phyloP scores from a whole-genome alignment of 345 rosid species.

The Carallia pectinifolia region DNA sequence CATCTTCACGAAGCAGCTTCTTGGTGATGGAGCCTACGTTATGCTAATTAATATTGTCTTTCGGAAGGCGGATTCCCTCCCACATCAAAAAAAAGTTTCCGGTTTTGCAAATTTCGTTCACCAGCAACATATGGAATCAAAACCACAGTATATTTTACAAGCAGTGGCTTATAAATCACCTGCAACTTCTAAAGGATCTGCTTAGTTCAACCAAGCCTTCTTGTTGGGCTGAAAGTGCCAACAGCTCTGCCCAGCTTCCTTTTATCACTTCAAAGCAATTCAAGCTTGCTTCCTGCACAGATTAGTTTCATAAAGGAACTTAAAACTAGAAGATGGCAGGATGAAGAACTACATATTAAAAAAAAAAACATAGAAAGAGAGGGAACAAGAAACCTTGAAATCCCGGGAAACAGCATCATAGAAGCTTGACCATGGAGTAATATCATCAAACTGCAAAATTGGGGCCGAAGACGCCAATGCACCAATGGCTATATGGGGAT shows the following conservation, averaged over 20 bases:
- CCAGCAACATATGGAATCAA: no score
- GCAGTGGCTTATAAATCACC: conserved; percentile 34
- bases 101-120: no score
- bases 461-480: conserved; percentile 88
- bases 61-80: no score
- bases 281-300: conserved; percentile 53
- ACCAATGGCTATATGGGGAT: conserved; percentile 77
- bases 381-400: conserved; percentile 46
- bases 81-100: no score
- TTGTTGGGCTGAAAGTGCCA: conserved; percentile 42
- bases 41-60: no score
- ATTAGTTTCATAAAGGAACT: conserved; percentile 12
- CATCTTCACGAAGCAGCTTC: no score
- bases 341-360: neutral
- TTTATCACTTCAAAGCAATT: conserved; percentile 69
- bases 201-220: conserved; percentile 54
- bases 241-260: conserved; percentile 69
- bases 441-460: conserved; percentile 62
- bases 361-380: neutral
- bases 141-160: neutral
- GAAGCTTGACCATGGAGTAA: conserved; percentile 70
- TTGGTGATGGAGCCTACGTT: no score
- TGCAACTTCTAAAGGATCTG: conserved; percentile 63
- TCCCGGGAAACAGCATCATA: conserved; percentile 71
- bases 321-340: neutral